These are phyloP conservation scores for Leccinellum albellum DNA, from an alignment of 768 basidiomycete species.

Conservation along the genomic window DNA sequence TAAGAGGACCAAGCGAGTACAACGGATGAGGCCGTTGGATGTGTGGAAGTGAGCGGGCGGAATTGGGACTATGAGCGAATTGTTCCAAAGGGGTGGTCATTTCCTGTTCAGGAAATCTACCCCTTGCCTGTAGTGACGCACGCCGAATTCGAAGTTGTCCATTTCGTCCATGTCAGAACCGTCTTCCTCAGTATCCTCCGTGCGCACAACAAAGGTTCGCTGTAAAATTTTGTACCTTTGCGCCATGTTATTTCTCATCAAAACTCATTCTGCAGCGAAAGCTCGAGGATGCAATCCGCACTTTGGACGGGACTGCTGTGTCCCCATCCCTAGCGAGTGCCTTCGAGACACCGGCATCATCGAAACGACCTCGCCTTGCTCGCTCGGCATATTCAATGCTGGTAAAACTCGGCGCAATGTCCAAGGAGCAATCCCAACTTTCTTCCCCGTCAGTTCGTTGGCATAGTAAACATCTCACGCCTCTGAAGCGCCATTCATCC, in stretches of 20 bases:
- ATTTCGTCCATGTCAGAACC: slow-evolving; percentile 12
- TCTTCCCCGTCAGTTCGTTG: slow-evolving; percentile 18
- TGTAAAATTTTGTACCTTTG: background rate
- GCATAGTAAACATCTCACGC: background rate
- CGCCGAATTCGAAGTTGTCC: background rate
- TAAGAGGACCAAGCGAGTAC: too few species aligned
- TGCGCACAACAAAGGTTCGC: slow-evolving; percentile 44
- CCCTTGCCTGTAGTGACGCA: background rate
- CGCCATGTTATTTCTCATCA: background rate
- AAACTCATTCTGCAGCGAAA: slow-evolving; percentile 50
- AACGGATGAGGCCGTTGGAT: too few species aligned
- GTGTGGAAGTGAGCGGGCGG: too few species aligned
- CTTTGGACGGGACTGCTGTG: slow-evolving; percentile 61
- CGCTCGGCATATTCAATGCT: slow-evolving; percentile 74
- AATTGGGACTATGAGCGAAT: too few species aligned
- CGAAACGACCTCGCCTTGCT: slow-evolving; percentile 52
- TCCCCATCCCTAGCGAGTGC: slow-evolving; percentile 29
- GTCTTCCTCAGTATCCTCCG: slow-evolving; percentile 17
- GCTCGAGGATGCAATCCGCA: slow-evolving; percentile 75
- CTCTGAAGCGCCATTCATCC: slow-evolving; percentile 1
- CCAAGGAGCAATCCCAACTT: slow-evolving; percentile 41
- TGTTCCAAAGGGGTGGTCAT: too few species aligned
- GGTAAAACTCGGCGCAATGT: slow-evolving; percentile 69
- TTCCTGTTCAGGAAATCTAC: background rate
- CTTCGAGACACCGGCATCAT: slow-evolving; percentile 34